Percentiles rank a stretch among this genome's conserved stretches.
Conservation (phyloP, 495 filamentous ascomycete genomes). For the Aspergillus indologenus region DNA sequence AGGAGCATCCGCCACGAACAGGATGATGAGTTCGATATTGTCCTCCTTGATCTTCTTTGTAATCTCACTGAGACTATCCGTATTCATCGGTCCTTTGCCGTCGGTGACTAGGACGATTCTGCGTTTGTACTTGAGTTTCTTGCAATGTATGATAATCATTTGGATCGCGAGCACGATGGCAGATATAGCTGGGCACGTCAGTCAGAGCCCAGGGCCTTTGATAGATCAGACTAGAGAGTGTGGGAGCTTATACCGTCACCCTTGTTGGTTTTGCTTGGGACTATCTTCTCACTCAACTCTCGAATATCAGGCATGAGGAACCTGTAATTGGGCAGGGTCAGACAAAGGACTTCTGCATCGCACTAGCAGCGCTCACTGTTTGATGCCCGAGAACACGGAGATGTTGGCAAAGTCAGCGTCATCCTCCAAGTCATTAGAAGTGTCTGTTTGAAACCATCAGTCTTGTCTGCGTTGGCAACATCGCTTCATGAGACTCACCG, state of each 20-base stretch:
- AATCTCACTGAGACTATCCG: conserved; percentile 61
- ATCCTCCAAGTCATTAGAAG: conserved; percentile 61
- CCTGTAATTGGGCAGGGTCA: conserved; percentile 25
- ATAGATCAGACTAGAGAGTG: conserved; percentile 3
- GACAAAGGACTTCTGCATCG: not conserved
- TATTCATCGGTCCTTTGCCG: conserved; percentile 66
- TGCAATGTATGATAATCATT: conserved; percentile 80
- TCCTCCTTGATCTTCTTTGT: conserved; percentile 65
- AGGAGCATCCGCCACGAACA: conserved; percentile 53
- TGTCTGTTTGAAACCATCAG: conserved; percentile 45
- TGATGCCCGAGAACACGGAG: conserved; percentile 65
- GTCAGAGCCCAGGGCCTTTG: not conserved
- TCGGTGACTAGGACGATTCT: conserved; percentile 84
- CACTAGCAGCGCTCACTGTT: conserved; percentile 48
- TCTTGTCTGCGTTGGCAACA: not conserved
- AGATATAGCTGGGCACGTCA: conserved; percentile 59
- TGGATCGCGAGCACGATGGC: conserved; percentile 79
- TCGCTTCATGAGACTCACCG: conserved; percentile 32
- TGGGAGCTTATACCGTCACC: conserved; percentile 61
- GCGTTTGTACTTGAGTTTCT: conserved; percentile 83
- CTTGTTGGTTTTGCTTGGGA: conserved; percentile 61
- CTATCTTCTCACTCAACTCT: conserved; percentile 57
- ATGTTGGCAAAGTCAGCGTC: conserved; percentile 74
- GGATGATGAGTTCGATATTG: conserved; percentile 70
- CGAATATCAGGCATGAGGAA: conserved; percentile 70